Percentiles rank a stretch among this genome's conserved stretches.
These are phyloP conservation scores for Pseudopithomyces chartarum DNA, from an alignment of 2,329 filamentous ascomycete species.

Conservation along the genomic window DNA sequence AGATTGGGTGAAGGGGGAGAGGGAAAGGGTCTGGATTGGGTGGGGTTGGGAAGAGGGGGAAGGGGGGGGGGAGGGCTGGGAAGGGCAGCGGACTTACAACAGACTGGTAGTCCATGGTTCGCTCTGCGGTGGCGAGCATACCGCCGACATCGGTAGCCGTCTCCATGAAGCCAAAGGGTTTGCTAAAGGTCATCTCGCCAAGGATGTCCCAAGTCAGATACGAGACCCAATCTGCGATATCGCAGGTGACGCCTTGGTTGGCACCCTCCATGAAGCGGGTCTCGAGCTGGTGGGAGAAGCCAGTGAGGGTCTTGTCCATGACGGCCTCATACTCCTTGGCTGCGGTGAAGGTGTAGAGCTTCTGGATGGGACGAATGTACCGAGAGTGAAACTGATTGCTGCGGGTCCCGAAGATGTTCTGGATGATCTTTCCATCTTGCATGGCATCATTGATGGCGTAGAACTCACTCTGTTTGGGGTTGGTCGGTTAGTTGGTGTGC, in stretches of 20 bases:
- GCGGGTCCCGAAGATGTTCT: constrained; percentile 40
- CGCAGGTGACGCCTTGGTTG: constrained; percentile 32
- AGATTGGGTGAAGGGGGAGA: neutral
- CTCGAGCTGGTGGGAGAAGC: constrained; percentile 31
- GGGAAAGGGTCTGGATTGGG: neutral
- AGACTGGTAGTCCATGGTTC: constrained; percentile 24
- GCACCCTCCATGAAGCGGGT: constrained; percentile 29
- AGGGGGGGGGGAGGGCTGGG: neutral
- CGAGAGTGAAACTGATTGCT: constrained; percentile 35
- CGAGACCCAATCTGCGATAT: constrained; percentile 40
- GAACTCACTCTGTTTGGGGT: constrained; percentile 29
- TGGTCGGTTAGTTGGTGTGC: neutral
- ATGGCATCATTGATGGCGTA: constrained; percentile 42
- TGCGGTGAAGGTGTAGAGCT: constrained; percentile 32
- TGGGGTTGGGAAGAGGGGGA: neutral
- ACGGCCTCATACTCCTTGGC: constrained; percentile 32
- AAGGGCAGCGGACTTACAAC: constrained; percentile 16
- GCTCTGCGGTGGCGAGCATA: constrained; percentile 24
- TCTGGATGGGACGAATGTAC: constrained; percentile 33
- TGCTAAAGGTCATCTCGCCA: constrained; percentile 48
- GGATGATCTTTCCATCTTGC: constrained; percentile 34
- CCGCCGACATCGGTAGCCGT: constrained; percentile 46
- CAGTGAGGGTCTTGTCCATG: constrained; percentile 30
- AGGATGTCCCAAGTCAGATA: constrained; percentile 42
- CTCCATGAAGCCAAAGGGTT: constrained; percentile 51